Percentiles rank a stretch among this genome's conserved stretches.
Evolutionary conservation across 345 rosid species (phyloP).

Genomic region (Atalantia buxifolia): DNA sequence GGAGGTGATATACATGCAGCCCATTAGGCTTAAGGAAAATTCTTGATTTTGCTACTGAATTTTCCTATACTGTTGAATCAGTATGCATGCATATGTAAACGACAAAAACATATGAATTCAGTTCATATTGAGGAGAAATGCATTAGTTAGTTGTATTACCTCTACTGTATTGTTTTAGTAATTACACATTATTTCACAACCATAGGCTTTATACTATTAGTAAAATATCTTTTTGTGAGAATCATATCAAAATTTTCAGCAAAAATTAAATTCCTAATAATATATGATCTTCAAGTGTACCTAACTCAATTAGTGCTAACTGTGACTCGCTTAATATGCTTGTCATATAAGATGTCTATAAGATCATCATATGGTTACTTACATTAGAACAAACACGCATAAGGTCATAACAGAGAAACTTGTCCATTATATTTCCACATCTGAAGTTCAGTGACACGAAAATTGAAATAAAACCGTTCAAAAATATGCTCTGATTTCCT

Average conservation of each 20-base stretch:
- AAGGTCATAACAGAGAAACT: neutral
- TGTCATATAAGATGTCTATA: neutral
- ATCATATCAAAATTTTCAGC: neutral
- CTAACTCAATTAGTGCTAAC: neutral
- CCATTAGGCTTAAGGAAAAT: neutral
- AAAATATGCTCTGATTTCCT: neutral
- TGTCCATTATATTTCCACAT: neutral
- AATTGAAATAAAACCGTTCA: constrained; percentile 5
- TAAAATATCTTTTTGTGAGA: neutral
- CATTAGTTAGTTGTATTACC: too few species aligned
- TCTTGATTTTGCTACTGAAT: neutral
- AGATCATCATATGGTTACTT: too few species aligned
- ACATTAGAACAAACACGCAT: neutral
- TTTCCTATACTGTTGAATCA: neutral
- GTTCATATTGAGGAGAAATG: too few species aligned
- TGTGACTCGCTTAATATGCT: neutral
- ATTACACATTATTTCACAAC: neutral
- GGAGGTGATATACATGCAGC: neutral
- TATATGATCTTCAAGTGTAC: neutral
- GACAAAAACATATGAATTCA: too few species aligned
- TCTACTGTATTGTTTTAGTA: too few species aligned
- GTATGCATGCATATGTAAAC: neutral
- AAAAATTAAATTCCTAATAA: neutral
- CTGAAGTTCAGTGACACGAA: neutral
- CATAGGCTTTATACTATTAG: neutral